Evolutionary conservation across 371 early-diverging fungal genomes (phyloP).

Genomic region (Mucor piriformis): DNA sequence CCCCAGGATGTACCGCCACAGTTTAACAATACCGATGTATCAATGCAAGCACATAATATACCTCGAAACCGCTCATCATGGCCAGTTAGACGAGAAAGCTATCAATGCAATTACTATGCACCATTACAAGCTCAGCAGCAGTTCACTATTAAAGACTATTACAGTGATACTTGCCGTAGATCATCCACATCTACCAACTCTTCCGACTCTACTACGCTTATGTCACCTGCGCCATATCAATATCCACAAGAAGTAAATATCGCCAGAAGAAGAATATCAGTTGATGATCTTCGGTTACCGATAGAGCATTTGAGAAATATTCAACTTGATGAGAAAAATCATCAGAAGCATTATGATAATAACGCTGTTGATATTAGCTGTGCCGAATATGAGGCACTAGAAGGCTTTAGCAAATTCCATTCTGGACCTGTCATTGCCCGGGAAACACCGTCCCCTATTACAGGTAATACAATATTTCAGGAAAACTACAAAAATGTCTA

Average conservation of each 20-base stretch:
- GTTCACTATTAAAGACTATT: background rate
- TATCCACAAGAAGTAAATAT: slow-evolving; percentile 4
- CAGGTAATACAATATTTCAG: too few species aligned
- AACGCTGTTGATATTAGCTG: slow-evolving; percentile 36
- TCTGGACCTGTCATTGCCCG: slow-evolving; percentile 5
- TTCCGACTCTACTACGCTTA: slow-evolving; percentile 10
- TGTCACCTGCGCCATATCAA: slow-evolving; percentile 2
- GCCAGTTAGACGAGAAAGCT: slow-evolving; percentile 17
- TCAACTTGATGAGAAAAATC: slow-evolving; percentile 9
- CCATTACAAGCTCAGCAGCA: background rate
- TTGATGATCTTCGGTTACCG: slow-evolving; percentile 29
- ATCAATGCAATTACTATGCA: background rate
- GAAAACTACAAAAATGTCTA: background rate
- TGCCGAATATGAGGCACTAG: slow-evolving; percentile 50
- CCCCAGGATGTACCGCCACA: background rate
- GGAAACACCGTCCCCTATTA: background rate
- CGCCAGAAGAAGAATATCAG: slow-evolving; percentile 22
- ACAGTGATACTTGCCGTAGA: slow-evolving; percentile 3
- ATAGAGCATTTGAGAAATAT: slow-evolving; percentile 22
- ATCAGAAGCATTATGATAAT: background rate
- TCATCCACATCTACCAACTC: slow-evolving; percentile 22
- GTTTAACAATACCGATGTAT: background rate
- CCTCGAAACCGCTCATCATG: slow-evolving; percentile 26
- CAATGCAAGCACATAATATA: background rate
- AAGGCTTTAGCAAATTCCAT: slow-evolving; percentile 45